These are phyloP conservation scores for Kwoniella shandongensis DNA, from an alignment of 768 basidiomycete genomes.

Conservation along the genomic window DNA sequence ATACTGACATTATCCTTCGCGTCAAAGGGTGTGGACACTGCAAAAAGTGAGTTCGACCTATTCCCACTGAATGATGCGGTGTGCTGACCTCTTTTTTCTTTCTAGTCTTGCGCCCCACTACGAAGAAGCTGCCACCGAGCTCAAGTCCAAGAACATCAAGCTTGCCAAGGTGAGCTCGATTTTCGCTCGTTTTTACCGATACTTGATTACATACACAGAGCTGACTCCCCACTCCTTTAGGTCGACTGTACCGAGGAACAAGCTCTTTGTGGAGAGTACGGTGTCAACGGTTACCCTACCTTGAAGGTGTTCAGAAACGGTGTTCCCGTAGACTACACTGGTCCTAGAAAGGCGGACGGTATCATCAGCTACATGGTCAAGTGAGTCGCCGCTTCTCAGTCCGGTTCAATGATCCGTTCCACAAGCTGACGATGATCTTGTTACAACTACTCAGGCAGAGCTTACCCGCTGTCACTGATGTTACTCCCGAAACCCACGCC, in stretches of 20 bases:
- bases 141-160: constrained; percentile 83
- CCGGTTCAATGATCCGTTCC: no score
- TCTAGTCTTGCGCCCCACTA: constrained; percentile 80
- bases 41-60: constrained; percentile 59
- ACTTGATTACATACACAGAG: no score
- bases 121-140: constrained; percentile 80
- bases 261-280: constrained; percentile 84
- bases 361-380: constrained; percentile 96
- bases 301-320: constrained; percentile 91
- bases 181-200: no score
- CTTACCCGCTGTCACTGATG: constrained; percentile 83
- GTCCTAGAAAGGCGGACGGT: constrained; percentile 90
- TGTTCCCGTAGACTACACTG: constrained; percentile 72
- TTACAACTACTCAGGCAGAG: constrained; percentile 65
- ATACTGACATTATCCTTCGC: constrained; percentile 1
- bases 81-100: background rate
- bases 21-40: constrained; percentile 83
- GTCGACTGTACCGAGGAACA: constrained; percentile 95
- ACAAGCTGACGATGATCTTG: background rate
- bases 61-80: background rate
- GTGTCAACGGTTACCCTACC: constrained; percentile 89
- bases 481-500: constrained; percentile 71
- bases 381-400: constrained; percentile 57
- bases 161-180: constrained; percentile 65
- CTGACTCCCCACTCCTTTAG: constrained; percentile 14